phyloP scores from a whole-genome alignment of 176 grass and related monocot species.

The Cenchrus purpureus region DNA sequence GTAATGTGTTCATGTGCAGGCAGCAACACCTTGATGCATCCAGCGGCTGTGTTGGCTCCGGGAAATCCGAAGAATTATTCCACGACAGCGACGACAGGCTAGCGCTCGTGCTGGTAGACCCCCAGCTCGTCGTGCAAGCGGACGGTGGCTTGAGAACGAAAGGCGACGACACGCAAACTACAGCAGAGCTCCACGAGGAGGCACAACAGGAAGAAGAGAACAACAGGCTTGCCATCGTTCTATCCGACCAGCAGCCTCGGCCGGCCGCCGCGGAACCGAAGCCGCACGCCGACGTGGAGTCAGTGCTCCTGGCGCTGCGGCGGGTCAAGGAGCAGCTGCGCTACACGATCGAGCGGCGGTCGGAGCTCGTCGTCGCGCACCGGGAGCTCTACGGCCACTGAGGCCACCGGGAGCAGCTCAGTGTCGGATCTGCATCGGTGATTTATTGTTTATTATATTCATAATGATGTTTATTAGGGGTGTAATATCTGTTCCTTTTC shows the following conservation, averaged over 20 bases:
- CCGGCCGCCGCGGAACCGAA: neutral
- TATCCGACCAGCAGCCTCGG: conserved; percentile 33
- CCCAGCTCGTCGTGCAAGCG: neutral
- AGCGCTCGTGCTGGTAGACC: conserved; percentile 35
- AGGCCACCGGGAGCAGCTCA: neutral
- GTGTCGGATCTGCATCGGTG: neutral
- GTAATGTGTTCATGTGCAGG: conserved; percentile 5
- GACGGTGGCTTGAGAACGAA: neutral
- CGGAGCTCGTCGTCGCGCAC: conserved; percentile 52
- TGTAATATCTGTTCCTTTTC: neutral
- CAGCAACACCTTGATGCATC: conserved; percentile 12
- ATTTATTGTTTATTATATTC: neutral
- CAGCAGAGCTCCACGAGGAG: neutral
- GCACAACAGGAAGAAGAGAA: conserved; percentile 2
- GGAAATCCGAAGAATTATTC: conserved; percentile 27
- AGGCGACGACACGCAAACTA: neutral
- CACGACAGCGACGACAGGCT: conserved; percentile 46
- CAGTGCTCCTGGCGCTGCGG: conserved; percentile 82
- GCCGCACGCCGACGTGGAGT: conserved; percentile 60
- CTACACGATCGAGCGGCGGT: conserved; percentile 61
- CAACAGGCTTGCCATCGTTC: conserved; percentile 58
- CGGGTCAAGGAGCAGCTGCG: conserved; percentile 86
- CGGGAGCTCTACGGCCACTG: conserved; percentile 66
- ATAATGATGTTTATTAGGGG: neutral
- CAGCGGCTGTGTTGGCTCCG: neutral